Conservation (phyloP, 2,329 filamentous ascomycete genomes). For the Akanthomyces lecanii region DNA sequence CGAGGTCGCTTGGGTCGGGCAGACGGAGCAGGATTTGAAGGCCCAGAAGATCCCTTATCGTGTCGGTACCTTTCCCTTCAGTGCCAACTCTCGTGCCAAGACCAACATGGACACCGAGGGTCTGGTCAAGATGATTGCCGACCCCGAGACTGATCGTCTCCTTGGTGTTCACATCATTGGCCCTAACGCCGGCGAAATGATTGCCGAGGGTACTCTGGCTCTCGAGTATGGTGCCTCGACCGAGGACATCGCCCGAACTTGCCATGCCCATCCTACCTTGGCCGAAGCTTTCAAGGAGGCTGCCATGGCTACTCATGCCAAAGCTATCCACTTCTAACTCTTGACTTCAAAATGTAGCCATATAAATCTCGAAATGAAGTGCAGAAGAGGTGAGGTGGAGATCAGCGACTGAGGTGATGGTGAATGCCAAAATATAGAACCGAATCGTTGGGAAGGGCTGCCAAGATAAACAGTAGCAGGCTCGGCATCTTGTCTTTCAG, state of each 20-base stretch:
- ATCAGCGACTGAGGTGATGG: neutral
- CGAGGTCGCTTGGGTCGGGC: constrained; percentile 97
- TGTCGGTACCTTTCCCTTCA: constrained; percentile 92
- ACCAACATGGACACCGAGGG: constrained; percentile 96
- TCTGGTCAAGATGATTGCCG: constrained; percentile 93
- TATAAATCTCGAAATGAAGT: neutral
- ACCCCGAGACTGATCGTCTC: constrained; percentile 93
- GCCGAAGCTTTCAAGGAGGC: constrained; percentile 99
- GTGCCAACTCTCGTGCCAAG: constrained; percentile 97
- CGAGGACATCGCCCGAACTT: constrained; percentile 91
- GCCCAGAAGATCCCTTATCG: constrained; percentile 85
- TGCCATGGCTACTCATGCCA: constrained; percentile 93
- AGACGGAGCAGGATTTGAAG: constrained; percentile 96
- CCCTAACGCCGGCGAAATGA: constrained; percentile 97
- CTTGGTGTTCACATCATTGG: constrained; percentile 96
- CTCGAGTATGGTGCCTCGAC: constrained; percentile 94
- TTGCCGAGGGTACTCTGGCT: constrained; percentile 91
- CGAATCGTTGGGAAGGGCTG: neutral
- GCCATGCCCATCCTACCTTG: constrained; percentile 93
- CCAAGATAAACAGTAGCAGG: neutral
- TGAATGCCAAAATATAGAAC: neutral
- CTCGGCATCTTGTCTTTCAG: neutral
- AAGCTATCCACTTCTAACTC: constrained; percentile 87
- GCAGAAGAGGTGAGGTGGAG: neutral
- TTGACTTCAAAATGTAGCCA: neutral